Conservation (phyloP, 108 stramenopile species). For the Cylindrotheca closterium region DNA sequence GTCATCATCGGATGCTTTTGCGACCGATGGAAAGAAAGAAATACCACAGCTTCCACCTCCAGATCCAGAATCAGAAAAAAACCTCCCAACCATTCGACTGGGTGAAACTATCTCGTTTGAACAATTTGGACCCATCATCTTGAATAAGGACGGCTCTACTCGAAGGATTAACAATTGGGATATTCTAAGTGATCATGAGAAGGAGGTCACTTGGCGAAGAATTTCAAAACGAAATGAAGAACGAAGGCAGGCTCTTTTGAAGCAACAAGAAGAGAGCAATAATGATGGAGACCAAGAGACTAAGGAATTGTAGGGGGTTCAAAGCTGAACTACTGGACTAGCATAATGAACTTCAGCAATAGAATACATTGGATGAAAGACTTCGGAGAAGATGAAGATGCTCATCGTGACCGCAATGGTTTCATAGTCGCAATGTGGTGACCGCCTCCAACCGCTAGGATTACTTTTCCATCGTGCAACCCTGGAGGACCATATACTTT, state of each 20-base stretch:
- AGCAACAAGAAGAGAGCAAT: conserved; percentile 41
- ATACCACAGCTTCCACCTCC: conserved; percentile 38
- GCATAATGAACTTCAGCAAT: too few relatives aligned
- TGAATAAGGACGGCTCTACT: conserved; percentile 81
- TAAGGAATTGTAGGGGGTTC: conserved; percentile 21
- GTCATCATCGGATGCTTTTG: conserved; percentile 2
- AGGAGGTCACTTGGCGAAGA: conserved; percentile 82
- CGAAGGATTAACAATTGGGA: conserved; percentile 85
- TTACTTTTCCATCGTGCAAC: conserved; percentile 22
- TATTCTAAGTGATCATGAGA: conserved; percentile 70
- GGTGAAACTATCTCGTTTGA: conserved; percentile 81
- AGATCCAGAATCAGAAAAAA: conserved; percentile 37
- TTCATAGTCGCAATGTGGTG: conserved; percentile 37
- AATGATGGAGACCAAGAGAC: conserved; percentile 5
- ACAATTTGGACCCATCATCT: conserved; percentile 83
- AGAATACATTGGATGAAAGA: too few relatives aligned
- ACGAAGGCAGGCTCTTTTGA: conserved; percentile 55
- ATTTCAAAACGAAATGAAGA: conserved; percentile 86
- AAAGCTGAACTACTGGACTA: conserved; percentile 1
- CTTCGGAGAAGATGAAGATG: not conserved
- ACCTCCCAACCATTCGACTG: conserved; percentile 61
- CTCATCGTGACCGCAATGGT: not conserved
- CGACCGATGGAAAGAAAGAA: conserved; percentile 2
- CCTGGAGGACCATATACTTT: conserved; percentile 23
- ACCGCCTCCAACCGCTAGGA: conserved; percentile 54